Evolutionary conservation across 768 basidiomycete species (phyloP), one percentile per base, ranked within the genome.

Genomic region (Tulasnella sp.): DNA sequence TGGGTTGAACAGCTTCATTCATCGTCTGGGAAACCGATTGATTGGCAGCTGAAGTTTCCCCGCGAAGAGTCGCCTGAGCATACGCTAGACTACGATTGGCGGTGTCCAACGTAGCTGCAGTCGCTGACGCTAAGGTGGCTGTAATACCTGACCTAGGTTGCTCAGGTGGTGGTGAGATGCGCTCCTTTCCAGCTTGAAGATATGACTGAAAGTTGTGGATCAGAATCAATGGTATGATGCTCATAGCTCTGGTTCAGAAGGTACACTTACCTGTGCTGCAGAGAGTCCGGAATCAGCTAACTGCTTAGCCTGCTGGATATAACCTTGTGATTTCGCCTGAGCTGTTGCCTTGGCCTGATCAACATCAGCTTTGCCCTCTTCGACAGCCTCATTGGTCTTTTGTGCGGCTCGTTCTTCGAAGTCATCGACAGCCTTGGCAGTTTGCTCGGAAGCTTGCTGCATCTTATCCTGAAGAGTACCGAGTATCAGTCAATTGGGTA

Each of bases 241-340:
- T 16, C n/a, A 20, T 40, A 40, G 19, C 39, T 40, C 10, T 40
- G 39, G 27, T 6, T 45, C 25, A 45, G 16, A 34, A 32, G 24
- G 10, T 5, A 19, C 16, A 20, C 45, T 37, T 10, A 46, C 73
- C 65, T 72, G 68, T 13, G 75, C 75, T 22, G 73, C 69, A 5
- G 68, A 57, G 3, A 75, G 51, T 0, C 71, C 72, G 32, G 56
- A 65, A 12, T 63, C 63, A 0, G 74, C 76, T 2, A 75, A 43
- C 5, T 60, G 63, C 62, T 73, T 78, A 1, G 74, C 78, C 56
- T 77, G 72, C 20, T 77, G 72, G 5, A 80, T 62, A 57, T 78
- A 79, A 0, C 66, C 66, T 5, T 66, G 65, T 25, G 72, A 71
- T 1, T 69, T 59, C 3, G 68, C 69, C 32, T 48, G n/a, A n/a